Evolutionary conservation across 306 rosid species (phyloP), one percentile per base, ranked within the genome.

Genomic region (Vigna mungo): DNA sequence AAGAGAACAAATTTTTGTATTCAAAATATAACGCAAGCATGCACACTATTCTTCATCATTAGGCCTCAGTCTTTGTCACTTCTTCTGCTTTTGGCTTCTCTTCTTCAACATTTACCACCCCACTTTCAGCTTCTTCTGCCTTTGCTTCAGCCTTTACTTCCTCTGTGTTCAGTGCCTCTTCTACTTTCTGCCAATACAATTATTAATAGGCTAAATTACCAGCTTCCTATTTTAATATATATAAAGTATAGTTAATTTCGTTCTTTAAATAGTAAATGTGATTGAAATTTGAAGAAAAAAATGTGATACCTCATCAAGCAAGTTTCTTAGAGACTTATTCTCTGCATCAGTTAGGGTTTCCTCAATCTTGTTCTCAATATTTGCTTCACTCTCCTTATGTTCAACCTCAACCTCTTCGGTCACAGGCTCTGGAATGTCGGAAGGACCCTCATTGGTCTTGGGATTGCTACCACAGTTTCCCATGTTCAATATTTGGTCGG

Each of bases 401-500:
- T 68, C 64, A 80, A 15, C 82, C 72, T 70, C 47, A 13, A 62
- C 71, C 46, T 80, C 79, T 60, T 54, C 21, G 0, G 43, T 59
- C 41, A 65, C 54, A 6, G 41, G 36, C 30, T 18, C 47, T 16
- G 75, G 69, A 61, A 39, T 23, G 2, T 80, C 59, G 10, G 46
- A 62, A 0, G 63, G 70, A 68, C 88, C 85, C 47, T 85, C 88
- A 0, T 14, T 18, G 70, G 88, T 85, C 81, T 85, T 85, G 2
- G 85, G 83, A 41, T 62, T 74, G 83, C 85, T 78, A 39, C 81
- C 85, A 78, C 88, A 85, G 59, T 81, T 81, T 47, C 88, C 88
- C 88, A 85, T 85, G 3, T 60, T 47, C 6, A 72, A 20, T 32
- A 11, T 7, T 49, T 30, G 9, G 4, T 20, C 4, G 63, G 67